Base-by-base conservation (phyloP, 2,329 filamentous ascomycete genomes). In the Trichophyton benhamiae region DNA sequence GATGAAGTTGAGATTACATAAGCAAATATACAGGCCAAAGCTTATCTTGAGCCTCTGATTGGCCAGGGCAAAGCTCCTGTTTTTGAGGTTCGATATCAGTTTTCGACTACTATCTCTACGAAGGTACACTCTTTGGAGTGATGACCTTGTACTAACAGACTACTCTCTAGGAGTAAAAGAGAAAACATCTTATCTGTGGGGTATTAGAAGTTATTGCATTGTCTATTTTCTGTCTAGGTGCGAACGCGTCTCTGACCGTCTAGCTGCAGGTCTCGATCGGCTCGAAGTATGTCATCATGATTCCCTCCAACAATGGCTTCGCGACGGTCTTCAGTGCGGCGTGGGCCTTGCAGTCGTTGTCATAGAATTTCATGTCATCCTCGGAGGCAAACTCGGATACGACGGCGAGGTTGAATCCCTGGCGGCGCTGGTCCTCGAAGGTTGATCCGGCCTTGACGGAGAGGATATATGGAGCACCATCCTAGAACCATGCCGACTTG, bases 341-440 rank as follows among this genome's bases (percentile, higher is more conserved):
- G 66, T 83, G 81, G 27, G 79, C 79, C 61, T 72, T 72, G 66
- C 79, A 81, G 38, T 76, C 75, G 17, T 78, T 75, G 68, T 87
- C 85, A 71, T 86, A 87, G 73, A 79, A 87, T 64, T 80, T 77
- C 80, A 87, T 83, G 68, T 87, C 85, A 4, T 83, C 83, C 58
- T 81, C 70, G 64, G 71, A 82, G 59, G 79, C 77, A 68, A 88
- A 87, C 60, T 80, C 78, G 49, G 80, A 82, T 66, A 82, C 78
- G 61, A 79, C 80, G 25, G 82, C 76, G 58, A 87, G 68, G 1
- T 82, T 87, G 74, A 80, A 87, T 59, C 84, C 85, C 70, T 85
- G 80, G 63, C 75, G 76, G 53, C 83, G 80, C 66, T 85, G 82
- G 25, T 79, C 75, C 61, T 80, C 73, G 59, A 62, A 57, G 25